Base-by-base conservation (phyloP, 139 green algal species). In the Coccomyxa sp. region DNA sequence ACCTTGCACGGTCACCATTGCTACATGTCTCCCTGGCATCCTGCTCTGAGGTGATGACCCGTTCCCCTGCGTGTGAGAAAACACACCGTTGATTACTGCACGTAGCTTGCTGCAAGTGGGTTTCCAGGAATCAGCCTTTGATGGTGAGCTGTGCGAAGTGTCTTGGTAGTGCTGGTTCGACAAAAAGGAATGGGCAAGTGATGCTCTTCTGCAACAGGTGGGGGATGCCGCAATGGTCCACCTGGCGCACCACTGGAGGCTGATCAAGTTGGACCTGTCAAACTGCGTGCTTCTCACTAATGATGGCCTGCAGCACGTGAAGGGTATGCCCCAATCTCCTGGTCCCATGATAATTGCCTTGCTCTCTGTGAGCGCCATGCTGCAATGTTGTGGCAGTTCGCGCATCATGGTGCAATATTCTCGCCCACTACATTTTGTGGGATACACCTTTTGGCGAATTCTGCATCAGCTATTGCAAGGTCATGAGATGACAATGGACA, bases 31-130 rank as follows among this genome's bases (percentile, higher is more conserved):
- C 80, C 25, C 82, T 90, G 21, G 66, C 30, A 66, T 79, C 25
- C 60, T 83, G 84, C 51, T 81, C 82, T 0, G 16, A 79, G 86
- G 86, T 87, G 77, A 67, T 14, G 30, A 14, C 17, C 17, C 45
- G 23, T 77, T 77, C 27, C 71, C 21, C n/a, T 45, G 23, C 3
- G 12, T 77, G 71, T 28, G 21, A 28, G 63, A 9, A n/a, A 71
- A 51, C 38, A 51, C 7, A 11, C 38, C 38, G 38, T 51, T 51
- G 38, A 51, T 51, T 51, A 51, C 3, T 51, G 38, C 7, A 7
- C 3, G 7, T 51, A 51, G 38, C 38, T 3, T 51, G 38, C 38
- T 51, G 38, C 38, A 11, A 51, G 38, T 51, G 38, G 38, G 7
- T 51, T 51, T 51, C 38, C 38, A 51, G 38, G 38, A 51, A 7